phyloP scores from a whole-genome alignment of 805 yeast genomes.

The Sugiyamaella floridensis region DNA sequence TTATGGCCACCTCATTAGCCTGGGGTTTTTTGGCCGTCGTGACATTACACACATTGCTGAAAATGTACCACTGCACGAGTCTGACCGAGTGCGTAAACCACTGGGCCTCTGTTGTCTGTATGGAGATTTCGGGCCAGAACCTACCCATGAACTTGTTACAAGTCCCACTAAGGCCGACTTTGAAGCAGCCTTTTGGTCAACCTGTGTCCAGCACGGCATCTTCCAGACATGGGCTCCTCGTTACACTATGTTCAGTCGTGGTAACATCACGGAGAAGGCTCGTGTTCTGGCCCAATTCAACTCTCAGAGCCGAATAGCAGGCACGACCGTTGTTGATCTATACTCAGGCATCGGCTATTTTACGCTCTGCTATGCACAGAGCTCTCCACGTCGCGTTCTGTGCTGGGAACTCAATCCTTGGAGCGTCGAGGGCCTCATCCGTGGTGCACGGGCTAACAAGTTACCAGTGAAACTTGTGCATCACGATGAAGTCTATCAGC shows the following conservation, averaged over 20 bases:
- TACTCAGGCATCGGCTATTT: slow-evolving; percentile 87
- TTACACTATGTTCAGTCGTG: slow-evolving; percentile 82
- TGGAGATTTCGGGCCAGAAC: slow-evolving; percentile 55
- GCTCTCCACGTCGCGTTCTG: slow-evolving; percentile 46
- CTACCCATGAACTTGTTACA: slow-evolving; percentile 5
- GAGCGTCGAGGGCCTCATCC: slow-evolving; percentile 64
- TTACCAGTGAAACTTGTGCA: slow-evolving; percentile 35
- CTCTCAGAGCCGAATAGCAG: slow-evolving; percentile 25
- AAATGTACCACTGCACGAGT: slow-evolving; percentile 54
- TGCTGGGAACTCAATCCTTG: slow-evolving; percentile 86
- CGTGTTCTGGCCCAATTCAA: slow-evolving; percentile 40
- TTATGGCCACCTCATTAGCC: slow-evolving; percentile 21
- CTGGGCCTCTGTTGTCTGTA: slow-evolving; percentile 48
- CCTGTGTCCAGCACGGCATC: slow-evolving; percentile 63
- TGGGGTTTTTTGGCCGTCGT: slow-evolving; percentile 15
- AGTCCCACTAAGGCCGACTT: slow-evolving; percentile 42
- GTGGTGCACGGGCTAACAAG: slow-evolving; percentile 46
- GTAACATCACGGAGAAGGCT: slow-evolving; percentile 75
- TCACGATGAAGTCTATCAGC: slow-evolving; percentile 29
- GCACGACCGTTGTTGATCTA: slow-evolving; percentile 52
- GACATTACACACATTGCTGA: slow-evolving; percentile 56
- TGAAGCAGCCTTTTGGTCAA: slow-evolving; percentile 61
- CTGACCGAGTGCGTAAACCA: slow-evolving; percentile 60
- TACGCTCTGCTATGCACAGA: slow-evolving; percentile 56
- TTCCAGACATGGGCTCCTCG: slow-evolving; percentile 78